Evolutionary conservation across 345 rosid genomes (phyloP).

Genomic region (Gossypium stocksii): DNA sequence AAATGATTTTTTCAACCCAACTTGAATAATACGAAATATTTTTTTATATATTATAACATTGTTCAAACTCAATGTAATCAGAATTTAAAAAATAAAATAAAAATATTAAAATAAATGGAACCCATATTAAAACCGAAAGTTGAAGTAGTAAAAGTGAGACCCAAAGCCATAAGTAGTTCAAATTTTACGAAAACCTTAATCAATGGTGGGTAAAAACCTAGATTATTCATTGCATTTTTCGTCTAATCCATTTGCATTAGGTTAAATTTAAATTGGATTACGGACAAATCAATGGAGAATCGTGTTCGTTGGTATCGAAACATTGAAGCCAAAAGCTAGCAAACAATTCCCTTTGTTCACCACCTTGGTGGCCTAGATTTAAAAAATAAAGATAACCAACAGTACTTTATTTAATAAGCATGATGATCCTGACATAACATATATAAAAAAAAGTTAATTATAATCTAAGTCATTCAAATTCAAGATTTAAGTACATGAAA

Average conservation of each 20-base stretch:
- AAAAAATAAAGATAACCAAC: too few relatives aligned
- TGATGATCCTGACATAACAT: not conserved
- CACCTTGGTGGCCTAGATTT: not conserved
- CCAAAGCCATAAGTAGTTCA: too few relatives aligned
- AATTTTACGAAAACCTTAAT: not conserved
- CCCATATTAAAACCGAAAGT: too few relatives aligned
- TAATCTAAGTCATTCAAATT: not conserved
- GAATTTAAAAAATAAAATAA: too few relatives aligned
- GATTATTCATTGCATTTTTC: not conserved
- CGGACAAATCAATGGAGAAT: not conserved
- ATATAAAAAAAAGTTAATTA: too few relatives aligned
- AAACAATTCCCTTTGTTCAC: slow-evolving; percentile 13
- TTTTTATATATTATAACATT: too few relatives aligned
- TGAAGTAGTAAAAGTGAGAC: too few relatives aligned
- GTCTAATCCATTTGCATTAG: not conserved
- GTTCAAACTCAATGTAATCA: too few relatives aligned
- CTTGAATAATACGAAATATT: too few relatives aligned
- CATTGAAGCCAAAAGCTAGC: slow-evolving; percentile 12
- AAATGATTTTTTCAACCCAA: too few relatives aligned
- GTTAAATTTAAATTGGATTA: too few relatives aligned
- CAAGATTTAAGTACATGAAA: not conserved
- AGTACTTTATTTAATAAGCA: not conserved
- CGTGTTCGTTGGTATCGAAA: not conserved
- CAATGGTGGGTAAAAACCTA: not conserved
- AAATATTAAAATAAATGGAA: too few relatives aligned